Percentiles rank a stretch among this genome's conserved stretches.
phyloP scores from a whole-genome alignment of 129 eudicot species.

The Apium graveolens region DNA sequence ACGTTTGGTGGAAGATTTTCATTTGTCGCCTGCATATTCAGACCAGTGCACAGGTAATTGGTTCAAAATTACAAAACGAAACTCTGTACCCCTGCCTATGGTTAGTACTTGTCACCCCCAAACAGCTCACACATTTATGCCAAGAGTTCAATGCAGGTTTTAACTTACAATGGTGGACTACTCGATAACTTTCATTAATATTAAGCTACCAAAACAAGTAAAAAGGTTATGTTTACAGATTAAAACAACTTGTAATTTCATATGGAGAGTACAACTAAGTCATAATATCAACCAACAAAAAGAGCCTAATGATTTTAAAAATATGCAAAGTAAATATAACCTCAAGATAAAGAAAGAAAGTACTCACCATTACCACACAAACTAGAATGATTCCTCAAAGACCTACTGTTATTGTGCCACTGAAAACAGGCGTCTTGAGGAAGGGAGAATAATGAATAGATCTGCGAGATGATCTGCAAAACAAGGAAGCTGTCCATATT shows the following conservation, averaged over 20 bases:
- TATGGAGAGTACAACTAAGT: neutral
- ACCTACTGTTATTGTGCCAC: neutral
- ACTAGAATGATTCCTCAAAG: neutral
- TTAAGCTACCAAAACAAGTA: neutral
- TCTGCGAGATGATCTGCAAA: neutral
- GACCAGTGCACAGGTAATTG: neutral
- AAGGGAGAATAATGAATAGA: neutral
- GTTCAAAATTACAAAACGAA: neutral
- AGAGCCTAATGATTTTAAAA: neutral
- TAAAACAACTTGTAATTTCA: neutral
- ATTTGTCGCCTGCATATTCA: slow-evolving; percentile 76
- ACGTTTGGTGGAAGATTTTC: slow-evolving; percentile 98
- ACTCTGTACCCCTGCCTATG: neutral
- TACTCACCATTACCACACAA: slow-evolving; percentile 12
- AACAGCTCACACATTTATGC: neutral
- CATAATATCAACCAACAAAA: neutral
- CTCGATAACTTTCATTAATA: too few relatives aligned
- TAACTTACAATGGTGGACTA: neutral
- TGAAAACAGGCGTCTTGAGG: too few relatives aligned
- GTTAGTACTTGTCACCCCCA: neutral
- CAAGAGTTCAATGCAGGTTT: neutral
- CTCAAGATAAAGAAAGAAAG: neutral
- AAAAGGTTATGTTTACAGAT: neutral
- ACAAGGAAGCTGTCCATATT: neutral
- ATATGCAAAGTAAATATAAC: neutral